A percentile compares a stretch with the other conserved stretches of the same genome.
Conservation (phyloP, 306 rosid genomes). For the Alnus rubra region DNA sequence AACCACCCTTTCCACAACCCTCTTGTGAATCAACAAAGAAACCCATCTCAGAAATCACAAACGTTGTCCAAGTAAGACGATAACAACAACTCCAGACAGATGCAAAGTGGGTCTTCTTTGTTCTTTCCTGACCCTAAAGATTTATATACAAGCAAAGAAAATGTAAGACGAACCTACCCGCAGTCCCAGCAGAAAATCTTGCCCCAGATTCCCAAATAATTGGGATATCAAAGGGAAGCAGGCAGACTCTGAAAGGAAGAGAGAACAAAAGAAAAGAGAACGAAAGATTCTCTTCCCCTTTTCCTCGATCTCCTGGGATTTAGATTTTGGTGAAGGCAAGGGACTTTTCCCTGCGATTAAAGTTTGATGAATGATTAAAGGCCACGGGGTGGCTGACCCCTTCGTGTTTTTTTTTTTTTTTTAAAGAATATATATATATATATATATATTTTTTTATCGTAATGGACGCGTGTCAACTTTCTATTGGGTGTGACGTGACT, state of each 20-base stretch:
- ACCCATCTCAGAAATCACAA: constrained; percentile 49
- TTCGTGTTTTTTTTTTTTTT: too few relatives aligned
- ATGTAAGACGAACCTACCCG: constrained; percentile 12
- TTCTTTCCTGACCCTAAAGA: background rate
- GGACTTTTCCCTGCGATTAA: too few relatives aligned
- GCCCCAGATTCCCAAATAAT: constrained; percentile 21
- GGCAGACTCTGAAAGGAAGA: constrained; percentile 23
- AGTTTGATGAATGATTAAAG: too few relatives aligned
- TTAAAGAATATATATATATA: too few relatives aligned
- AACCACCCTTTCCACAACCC: constrained; percentile 36
- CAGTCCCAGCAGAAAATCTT: background rate
- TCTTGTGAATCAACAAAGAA: constrained; percentile 43
- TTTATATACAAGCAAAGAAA: background rate
- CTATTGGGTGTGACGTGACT: too few relatives aligned
- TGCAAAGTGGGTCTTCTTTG: background rate
- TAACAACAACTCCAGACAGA: background rate
- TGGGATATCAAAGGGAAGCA: background rate
- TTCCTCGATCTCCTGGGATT: background rate
- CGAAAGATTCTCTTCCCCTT: constrained; percentile 3
- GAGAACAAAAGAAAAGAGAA: background rate
- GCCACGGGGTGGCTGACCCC: too few relatives aligned
- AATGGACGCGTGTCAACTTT: too few relatives aligned
- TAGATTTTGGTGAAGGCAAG: too few relatives aligned
- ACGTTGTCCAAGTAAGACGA: background rate
- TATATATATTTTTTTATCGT: too few relatives aligned